Base-by-base conservation (phyloP, 169 alveolate genomes). In the Eimeria mitis region DNA sequence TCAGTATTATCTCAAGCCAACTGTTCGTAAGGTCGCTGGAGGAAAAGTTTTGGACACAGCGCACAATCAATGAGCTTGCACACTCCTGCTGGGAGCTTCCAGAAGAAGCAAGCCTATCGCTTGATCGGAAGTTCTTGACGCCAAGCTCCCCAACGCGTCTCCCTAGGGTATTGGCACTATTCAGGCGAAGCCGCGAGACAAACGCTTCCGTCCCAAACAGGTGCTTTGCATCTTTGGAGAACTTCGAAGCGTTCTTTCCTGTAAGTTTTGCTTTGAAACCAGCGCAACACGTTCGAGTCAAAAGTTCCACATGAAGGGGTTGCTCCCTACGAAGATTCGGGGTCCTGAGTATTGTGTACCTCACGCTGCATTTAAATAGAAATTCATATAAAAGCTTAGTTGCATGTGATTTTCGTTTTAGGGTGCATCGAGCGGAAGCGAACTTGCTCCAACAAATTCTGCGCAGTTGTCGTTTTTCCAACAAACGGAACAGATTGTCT, bases 31-130 rank as follows among this genome's bases (percentile, higher is more conserved):
- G 37, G 54, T 87, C 92, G 14, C 23, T 70, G 8, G 92, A 87
- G 73, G 92, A 63, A 0, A 44, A n/a, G 65, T 87, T 87, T 40
- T 87, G 92, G 92, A 87, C 71, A 7, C 92, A 87, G 47, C 78
- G 92, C 63, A 87, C 92, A 61, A 71, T 49, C 47, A 56, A 87
- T 44, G 92, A 87, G 65, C 81, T 87, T 37, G 92, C 63, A 42
- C 59, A 65, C 44, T 87, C 79, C 92, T 87, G 92, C 63, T 87
- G 92, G 92, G 79, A 63, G 7, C 92, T 87, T 28, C 75, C 65
- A 28, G 92, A 34, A 6, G 92, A 87, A 63, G 63, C 81, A 37
- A 49, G 83, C 49, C 92, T 87, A 25, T 37, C 78, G 16, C 81
- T 87, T 37, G 73, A 63, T 28, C 92, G 92, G 16, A n/a, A 59